Evolutionary conservation across 2,329 filamentous ascomycete genomes (phyloP), one percentile per base, ranked within the genome.

Genomic region (Ophiostoma sp.): DNA sequence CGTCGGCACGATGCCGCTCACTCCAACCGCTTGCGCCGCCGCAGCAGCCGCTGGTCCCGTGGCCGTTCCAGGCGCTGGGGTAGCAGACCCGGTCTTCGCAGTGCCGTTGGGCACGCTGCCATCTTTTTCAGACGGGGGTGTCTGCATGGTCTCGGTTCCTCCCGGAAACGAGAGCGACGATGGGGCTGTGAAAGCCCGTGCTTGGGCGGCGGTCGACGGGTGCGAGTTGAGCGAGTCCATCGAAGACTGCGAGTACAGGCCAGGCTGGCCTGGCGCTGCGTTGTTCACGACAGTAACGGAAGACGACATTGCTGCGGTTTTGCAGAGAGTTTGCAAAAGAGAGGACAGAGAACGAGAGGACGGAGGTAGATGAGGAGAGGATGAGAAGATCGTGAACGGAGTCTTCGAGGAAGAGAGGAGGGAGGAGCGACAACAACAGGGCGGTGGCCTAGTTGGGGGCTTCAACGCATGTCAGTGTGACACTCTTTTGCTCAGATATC

Each of bases 201-300:
- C 96, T 88, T 98, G 95, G 77, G 92, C 90, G 80, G 95, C 95
- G 81, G 91, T 98, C 78, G 93, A 89, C 71, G 96, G 96, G 81
- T 98, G 96, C 78, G 95, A 96, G 81, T 94, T 95, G 80, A 97
- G 92, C 80, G 91, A 90, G 83, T 97, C 94, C 94, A 97, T 97
- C 76, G 76, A 77, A 61, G 74, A 70, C 75, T 75, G 76, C 64
- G 76, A 73, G 75, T 76, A 77, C 73, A 75, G 72, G 69, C 73
- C 72, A 39, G 71, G 74, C 63, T 48, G 42, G 15, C 74, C 75
- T 61, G 76, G 70, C 69, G 74, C 39, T 22, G 74, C 72, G 12
- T 69, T n/a, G 70, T 74, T 75, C 72, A 74, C 64, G 55, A 73
- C 68, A 19, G 71, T 73, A 63, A 74, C 72, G 61, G 75, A 73